Evolutionary conservation across 768 basidiomycete genomes (phyloP).

Genomic region (Suillus fuscotomentosus): DNA sequence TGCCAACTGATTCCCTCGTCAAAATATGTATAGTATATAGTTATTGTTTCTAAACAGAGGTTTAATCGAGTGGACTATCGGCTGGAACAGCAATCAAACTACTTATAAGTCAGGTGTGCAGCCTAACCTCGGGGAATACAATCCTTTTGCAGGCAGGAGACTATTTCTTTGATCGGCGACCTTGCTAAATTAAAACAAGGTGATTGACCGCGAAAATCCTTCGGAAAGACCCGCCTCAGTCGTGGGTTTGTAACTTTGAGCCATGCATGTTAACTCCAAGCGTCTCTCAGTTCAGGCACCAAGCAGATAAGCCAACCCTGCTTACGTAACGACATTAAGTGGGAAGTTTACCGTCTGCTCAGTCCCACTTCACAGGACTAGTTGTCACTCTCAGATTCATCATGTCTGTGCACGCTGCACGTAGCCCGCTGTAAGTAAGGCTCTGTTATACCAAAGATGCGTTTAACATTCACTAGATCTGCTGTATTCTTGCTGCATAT

Average conservation of each 20-base stretch:
- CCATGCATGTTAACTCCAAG: neutral
- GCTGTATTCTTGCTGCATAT: slow-evolving; percentile 76
- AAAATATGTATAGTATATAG: slow-evolving; percentile 5
- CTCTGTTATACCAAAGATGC: neutral
- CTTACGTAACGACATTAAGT: neutral
- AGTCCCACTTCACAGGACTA: neutral
- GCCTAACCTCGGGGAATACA: neutral
- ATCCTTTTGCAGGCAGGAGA: neutral
- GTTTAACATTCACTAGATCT: slow-evolving; percentile 39
- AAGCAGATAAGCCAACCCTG: neutral
- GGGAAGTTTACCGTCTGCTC: neutral
- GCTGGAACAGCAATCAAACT: neutral
- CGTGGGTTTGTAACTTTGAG: neutral
- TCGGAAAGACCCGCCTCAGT: neutral
- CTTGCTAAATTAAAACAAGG: neutral
- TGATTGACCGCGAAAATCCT: neutral
- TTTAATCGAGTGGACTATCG: neutral
- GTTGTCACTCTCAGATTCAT: neutral
- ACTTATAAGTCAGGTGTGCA: neutral
- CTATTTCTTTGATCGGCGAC: neutral
- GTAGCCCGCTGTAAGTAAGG: slow-evolving; percentile 41
- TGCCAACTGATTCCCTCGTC: neutral
- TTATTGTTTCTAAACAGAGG: neutral
- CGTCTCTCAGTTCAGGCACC: neutral
- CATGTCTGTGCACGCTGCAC: slow-evolving; percentile 23